phyloP scores from a whole-genome alignment of 2,329 filamentous ascomycete genomes.

The Claviceps purpurea region DNA sequence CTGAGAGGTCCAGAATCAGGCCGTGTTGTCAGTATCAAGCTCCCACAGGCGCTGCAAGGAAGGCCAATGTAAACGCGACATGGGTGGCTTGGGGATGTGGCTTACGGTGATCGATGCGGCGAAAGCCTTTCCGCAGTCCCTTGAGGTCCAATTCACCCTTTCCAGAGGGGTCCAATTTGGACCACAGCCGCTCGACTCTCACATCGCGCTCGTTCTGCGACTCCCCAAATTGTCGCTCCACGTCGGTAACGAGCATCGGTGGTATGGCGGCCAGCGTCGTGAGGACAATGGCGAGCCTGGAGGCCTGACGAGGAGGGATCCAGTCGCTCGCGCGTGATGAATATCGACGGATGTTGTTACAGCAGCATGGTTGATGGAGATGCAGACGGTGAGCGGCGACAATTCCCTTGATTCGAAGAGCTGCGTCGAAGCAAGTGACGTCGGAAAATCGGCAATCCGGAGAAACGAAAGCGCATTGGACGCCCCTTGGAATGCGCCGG shows the following conservation, averaged over 20 bases:
- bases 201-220: slow-evolving; percentile 66
- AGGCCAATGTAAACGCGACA: neutral
- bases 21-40: slow-evolving; percentile 1
- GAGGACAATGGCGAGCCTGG: slow-evolving; percentile 10
- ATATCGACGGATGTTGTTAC: slow-evolving; percentile 1
- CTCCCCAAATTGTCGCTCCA: slow-evolving; percentile 57
- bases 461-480: neutral
- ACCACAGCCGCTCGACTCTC: slow-evolving; percentile 75
- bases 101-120: slow-evolving; percentile 82
- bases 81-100: slow-evolving; percentile 1
- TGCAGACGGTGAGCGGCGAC: neutral
- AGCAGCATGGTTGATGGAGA: slow-evolving; percentile 7
- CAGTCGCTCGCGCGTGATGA: slow-evolving; percentile 7
- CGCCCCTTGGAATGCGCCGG: neutral
- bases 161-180: slow-evolving; percentile 60
- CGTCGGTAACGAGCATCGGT: slow-evolving; percentile 30
- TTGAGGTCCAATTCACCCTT: slow-evolving; percentile 74
- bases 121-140: slow-evolving; percentile 71
- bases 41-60: neutral
- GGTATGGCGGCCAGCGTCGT: slow-evolving; percentile 14
- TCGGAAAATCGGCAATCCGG: slow-evolving; percentile 1
- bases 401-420: neutral
- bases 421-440: slow-evolving; percentile 5
- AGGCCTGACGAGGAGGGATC: neutral
- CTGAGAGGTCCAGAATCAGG: slow-evolving; percentile 18